These are phyloP conservation scores for Nepenthes alata DNA, from an alignment of 179 eudicot genomes.

Conservation along the genomic window DNA sequence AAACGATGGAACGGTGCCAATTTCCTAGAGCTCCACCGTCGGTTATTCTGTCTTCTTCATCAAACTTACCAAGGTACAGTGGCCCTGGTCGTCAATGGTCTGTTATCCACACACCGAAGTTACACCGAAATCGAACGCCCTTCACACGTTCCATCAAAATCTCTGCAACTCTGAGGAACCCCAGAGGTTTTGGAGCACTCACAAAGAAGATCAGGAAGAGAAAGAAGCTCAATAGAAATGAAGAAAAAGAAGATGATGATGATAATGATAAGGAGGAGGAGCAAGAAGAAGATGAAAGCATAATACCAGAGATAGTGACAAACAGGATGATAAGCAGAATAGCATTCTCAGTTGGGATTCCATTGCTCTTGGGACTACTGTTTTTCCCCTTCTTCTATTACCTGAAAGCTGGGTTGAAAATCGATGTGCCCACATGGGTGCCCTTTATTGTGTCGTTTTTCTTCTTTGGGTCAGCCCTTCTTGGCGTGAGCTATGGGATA, in stretches of 20 bases:
- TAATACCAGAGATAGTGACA: conserved; percentile 86
- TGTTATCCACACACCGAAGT: no score
- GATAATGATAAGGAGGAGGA: conserved; percentile 39
- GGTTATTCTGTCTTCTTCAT: no score
- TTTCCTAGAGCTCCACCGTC: no score
- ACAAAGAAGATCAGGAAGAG: conserved; percentile 30
- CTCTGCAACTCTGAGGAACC: conserved; percentile 52
- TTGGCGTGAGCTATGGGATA: conserved; percentile 92
- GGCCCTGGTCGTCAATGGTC: no score
- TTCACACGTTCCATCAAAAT: neutral
- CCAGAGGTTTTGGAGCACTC: conserved; percentile 63
- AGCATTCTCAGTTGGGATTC: conserved; percentile 89
- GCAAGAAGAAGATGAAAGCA: conserved; percentile 27
- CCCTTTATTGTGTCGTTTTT: conserved; percentile 82
- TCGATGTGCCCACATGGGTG: conserved; percentile 90
- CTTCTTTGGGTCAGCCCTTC: conserved; percentile 85
- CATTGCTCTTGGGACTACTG: conserved; percentile 53
- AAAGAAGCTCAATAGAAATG: conserved; percentile 17
- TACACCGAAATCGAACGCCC: no score
- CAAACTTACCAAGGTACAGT: no score
- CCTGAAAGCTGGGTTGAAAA: conserved; percentile 66
- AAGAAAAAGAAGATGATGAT: conserved; percentile 17
- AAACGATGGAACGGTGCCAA: no score
- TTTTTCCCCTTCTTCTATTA: conserved; percentile 92
- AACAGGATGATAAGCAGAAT: conserved; percentile 82